These are phyloP conservation scores for Colletotrichum higginsianum DNA, from an alignment of 2,329 filamentous ascomycete genomes.

Conservation along the genomic window DNA sequence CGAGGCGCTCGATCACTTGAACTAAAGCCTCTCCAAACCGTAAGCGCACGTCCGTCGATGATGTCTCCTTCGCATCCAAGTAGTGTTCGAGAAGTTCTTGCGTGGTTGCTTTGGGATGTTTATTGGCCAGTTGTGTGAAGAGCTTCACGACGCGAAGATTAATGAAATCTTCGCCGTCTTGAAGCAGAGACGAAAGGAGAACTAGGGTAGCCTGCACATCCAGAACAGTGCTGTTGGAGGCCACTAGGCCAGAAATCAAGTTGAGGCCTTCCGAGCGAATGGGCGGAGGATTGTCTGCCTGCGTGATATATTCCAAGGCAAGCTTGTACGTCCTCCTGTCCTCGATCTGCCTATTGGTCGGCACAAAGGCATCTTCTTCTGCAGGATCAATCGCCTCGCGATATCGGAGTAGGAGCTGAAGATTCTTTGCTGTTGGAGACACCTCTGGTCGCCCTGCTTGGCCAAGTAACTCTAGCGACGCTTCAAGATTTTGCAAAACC, in stretches of 20 bases:
- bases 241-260: slow-evolving; percentile 71
- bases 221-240: slow-evolving; percentile 68
- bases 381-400: slow-evolving; percentile 67
- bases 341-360: slow-evolving; percentile 66
- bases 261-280: slow-evolving; percentile 77
- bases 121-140: slow-evolving; percentile 72
- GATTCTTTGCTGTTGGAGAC: slow-evolving; percentile 69
- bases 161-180: slow-evolving; percentile 79
- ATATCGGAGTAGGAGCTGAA: slow-evolving; percentile 70
- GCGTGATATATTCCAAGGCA: slow-evolving; percentile 75
- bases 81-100: slow-evolving; percentile 78
- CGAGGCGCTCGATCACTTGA: slow-evolving; percentile 74
- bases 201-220: slow-evolving; percentile 77
- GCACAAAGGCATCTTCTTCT: slow-evolving; percentile 54
- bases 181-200: slow-evolving; percentile 74
- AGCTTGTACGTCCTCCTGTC: slow-evolving; percentile 74
- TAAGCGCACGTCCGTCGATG: slow-evolving; percentile 73
- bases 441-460: slow-evolving; percentile 56
- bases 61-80: slow-evolving; percentile 73
- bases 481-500: slow-evolving; percentile 62
- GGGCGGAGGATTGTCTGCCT: slow-evolving; percentile 73
- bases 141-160: slow-evolving; percentile 78
- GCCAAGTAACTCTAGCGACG: slow-evolving; percentile 62
- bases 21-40: slow-evolving; percentile 78
- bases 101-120: slow-evolving; percentile 74